Conservation (phyloP, 345 rosid species). For the Linum tenue region DNA sequence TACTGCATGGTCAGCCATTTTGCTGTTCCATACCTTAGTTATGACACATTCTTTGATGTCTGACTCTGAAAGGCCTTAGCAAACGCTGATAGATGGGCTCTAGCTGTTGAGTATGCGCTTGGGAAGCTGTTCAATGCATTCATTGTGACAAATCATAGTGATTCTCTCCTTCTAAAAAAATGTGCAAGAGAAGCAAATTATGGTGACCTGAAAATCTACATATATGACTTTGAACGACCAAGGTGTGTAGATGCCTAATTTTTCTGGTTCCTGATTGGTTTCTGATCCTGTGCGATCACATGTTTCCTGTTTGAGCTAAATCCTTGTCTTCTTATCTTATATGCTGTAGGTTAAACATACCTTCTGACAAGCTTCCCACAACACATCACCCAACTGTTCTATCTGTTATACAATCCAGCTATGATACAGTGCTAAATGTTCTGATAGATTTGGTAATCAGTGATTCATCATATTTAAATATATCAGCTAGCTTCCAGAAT, state of each 20-base stretch:
- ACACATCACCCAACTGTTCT: slow-evolving; percentile 75
- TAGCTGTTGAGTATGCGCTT: slow-evolving; percentile 79
- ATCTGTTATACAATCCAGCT: slow-evolving; percentile 58
- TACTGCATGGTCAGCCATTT: slow-evolving; percentile 4
- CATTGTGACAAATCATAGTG: slow-evolving; percentile 77
- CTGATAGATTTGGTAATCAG: slow-evolving; percentile 78
- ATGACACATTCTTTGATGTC: slow-evolving; percentile 2
- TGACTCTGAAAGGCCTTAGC: slow-evolving; percentile 48
- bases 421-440: slow-evolving; percentile 73
- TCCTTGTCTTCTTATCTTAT: slow-evolving; percentile 13
- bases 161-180: slow-evolving; percentile 51
- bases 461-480: background rate
- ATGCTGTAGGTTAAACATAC: slow-evolving; percentile 56
- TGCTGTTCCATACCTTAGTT: slow-evolving; percentile 3
- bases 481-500: background rate
- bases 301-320: slow-evolving; percentile 5
- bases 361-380: slow-evolving; percentile 69
- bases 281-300: slow-evolving; percentile 3
- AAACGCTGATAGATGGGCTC: slow-evolving; percentile 75
- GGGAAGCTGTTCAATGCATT: slow-evolving; percentile 87
- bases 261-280: background rate
- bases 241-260: slow-evolving; percentile 34
- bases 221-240: slow-evolving; percentile 81
- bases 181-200: slow-evolving; percentile 72
- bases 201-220: slow-evolving; percentile 53